Base-by-base conservation (phyloP, 495 filamentous ascomycete genomes). In the Beverwykella pulmonaria region DNA sequence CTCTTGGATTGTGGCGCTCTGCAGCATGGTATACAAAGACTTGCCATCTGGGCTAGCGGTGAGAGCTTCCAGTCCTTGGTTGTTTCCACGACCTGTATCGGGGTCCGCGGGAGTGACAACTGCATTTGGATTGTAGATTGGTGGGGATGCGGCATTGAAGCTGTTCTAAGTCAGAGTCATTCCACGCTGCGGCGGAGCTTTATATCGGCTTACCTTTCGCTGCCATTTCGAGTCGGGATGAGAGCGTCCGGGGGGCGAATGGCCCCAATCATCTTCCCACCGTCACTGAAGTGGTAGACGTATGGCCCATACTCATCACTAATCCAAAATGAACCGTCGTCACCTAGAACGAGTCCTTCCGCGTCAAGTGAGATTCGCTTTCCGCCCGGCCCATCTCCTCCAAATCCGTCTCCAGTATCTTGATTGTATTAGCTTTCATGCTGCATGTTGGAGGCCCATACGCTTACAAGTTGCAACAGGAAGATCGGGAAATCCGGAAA, bases 301-400 rank as follows among this genome's bases (percentile, higher is more conserved):
- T 87, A 92, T 0, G 88, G 89, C 0, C 90, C 90, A 72, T 93
- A 93, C 73, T 94, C 90, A 73, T 93, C 90, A 36, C 82, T 86
- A 32, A 93, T 78, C 88, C 88, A 93, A 80, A 92, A 92, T 1
- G 79, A 78, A 59, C 83, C 86, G 59, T 92, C 85, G 0, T 74
- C 59, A 47, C 79, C 82, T 17, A 93, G 81, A n/a, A 84, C 86
- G 3, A 93, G 76, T 23, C 89, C 90, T 74, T 93, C 91, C 7
- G 83, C 69, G 74, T 94, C 90, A 1, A 92, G 55, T 1, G 86
- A 74, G 49, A 92, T 80, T 17, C 87, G 77, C 49, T 81, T 81
- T 5, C 86, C 88, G 10, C 90, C 90, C 0, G 80, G 74, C 0
- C 86, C 86, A 5, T 74, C 53, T 7, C 82, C 81, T 1, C 90